Base-by-base conservation (phyloP, 176 grass and related monocot genomes). In the Puya raimondii region DNA sequence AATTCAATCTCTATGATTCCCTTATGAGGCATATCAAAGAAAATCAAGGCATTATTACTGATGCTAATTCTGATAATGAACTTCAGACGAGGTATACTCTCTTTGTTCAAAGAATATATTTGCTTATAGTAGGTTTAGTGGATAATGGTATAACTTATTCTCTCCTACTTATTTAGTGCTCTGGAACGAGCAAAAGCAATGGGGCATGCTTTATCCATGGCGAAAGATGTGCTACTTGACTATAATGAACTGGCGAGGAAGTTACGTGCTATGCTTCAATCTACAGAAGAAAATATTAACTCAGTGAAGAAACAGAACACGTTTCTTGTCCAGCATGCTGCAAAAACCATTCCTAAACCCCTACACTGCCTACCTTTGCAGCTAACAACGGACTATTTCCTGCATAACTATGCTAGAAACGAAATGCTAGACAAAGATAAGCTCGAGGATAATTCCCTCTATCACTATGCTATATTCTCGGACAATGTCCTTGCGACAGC, bases 401-500 rank as follows among this genome's bases (percentile, higher is more conserved):
- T 83, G 56, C 79, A 47, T 64, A 80, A 88, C 80, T 69, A 69
- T 65, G 53, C 11, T 48, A 59, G 27, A 23, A 68, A 77, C 77
- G 85, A 78, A 47, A 48, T 77, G 80, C 76, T 80, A 71, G 53
- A 87, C 22, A 85, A 85, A 57, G 65, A 61, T 22, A 97, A 97
- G 70, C 93, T 87, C 50, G 88, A 92, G 72, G 86, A 97, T 75
- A 53, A 33, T 53, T 90, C 82, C 49, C 86, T 97, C 61, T 92
- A 92, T 47, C 93, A 97, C 67, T 97, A 97, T 74, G 93, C 89
- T 76, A 80, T 97, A 78, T 97, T 97, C 79, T 97, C 93, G 67
- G 89, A 97, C 71, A 92, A 92, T 79, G 89, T 97, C 9, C 86
- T 97, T 69, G 93, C 89, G 49, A 85, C 93, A 49, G 89, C 89